These are phyloP conservation scores for Agroathelia rolfsii DNA, from an alignment of 1,284 basidiomycete genomes.

Conservation along the genomic window DNA sequence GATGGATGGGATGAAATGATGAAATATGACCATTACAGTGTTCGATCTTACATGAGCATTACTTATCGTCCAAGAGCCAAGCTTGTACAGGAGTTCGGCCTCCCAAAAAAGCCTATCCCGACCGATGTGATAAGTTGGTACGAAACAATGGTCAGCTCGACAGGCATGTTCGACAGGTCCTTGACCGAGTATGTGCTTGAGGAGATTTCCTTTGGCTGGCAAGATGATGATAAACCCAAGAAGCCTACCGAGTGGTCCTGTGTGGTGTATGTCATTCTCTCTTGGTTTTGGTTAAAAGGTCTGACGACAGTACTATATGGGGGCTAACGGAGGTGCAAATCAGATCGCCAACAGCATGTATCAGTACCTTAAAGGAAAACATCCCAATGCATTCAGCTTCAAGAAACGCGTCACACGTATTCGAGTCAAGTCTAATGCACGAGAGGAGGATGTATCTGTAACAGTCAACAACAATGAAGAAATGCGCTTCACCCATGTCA, in stretches of 20 bases:
- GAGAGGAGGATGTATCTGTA: too few species aligned
- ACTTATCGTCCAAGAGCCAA: not conserved
- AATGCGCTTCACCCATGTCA: conserved; percentile 22
- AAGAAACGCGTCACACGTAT: too few species aligned
- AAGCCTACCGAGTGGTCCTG: conserved; percentile 10
- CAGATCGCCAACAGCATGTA: too few species aligned
- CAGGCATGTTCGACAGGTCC: conserved; percentile 17
- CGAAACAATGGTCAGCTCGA: conserved; percentile 17
- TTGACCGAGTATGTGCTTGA: conserved; percentile 15
- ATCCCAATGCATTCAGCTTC: too few species aligned
- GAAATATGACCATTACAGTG: conserved; percentile 17
- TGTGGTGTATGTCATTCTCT: conserved; percentile 1
- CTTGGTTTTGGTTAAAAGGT: too few species aligned
- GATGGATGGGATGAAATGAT: conserved; percentile 19
- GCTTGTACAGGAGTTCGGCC: conserved; percentile 3
- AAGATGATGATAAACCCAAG: conserved; percentile 1
- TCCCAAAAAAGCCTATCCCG: conserved; percentile 10
- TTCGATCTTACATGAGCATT: conserved; percentile 14
- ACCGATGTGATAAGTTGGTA: conserved; percentile 18
- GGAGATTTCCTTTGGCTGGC: conserved; percentile 2
- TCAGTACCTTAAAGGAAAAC: too few species aligned
- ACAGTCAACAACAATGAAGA: too few species aligned
- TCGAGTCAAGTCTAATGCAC: too few species aligned
- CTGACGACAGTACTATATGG: too few species aligned
- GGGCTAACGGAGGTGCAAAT: too few species aligned